Evolutionary conservation across 805 yeast species (phyloP), one percentile per base, ranked within the genome.

Genomic region (Priceomyces fermenticarens): DNA sequence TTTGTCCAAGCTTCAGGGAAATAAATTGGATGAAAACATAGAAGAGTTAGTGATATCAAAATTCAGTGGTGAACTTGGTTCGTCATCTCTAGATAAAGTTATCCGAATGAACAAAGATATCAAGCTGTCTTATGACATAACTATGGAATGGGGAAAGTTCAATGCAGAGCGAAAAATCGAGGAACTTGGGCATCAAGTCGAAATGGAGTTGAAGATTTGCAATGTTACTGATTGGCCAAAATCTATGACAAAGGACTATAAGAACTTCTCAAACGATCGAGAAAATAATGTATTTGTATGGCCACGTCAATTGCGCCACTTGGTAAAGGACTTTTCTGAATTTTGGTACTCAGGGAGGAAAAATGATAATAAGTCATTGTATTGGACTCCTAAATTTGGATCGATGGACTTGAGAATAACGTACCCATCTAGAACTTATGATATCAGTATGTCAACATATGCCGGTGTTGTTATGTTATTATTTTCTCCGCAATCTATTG

Each of bases 81-180:
- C 85, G 2, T 75, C 88, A 0, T 85, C 87, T 40, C 81, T 96
- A 0, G 77, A 86, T 3, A 85, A 85, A 50, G 70, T 90, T 26
- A 89, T 88, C 54, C 88, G 87, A 32, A 90, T 90, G 97, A 80
- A 88, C 48, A 77, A 83, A 53, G 97, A 90, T 55, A 80, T 88
- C 35, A 77, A 77, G 36, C 66, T 60, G 64, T 67, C 73, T 5
- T 51, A 54, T 23, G 71, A 66, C 23, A 43, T 67, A 12, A 69
- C 73, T 10, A 39, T 43, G 11, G 74, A 68, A 8, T 70, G 75
- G 74, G 63, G 54, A 43, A 55, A 49, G 25, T 47, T 52, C 38
- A 32, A 35, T 7, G 30, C 30, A 12, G 36, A 43, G 25, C 44
- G 38, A 12, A 39, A 43, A 32, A 41, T 30, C 41, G 42, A 42